phyloP scores from a whole-genome alignment of 2,329 filamentous ascomycete species.

The Botrytis fragariae region DNA sequence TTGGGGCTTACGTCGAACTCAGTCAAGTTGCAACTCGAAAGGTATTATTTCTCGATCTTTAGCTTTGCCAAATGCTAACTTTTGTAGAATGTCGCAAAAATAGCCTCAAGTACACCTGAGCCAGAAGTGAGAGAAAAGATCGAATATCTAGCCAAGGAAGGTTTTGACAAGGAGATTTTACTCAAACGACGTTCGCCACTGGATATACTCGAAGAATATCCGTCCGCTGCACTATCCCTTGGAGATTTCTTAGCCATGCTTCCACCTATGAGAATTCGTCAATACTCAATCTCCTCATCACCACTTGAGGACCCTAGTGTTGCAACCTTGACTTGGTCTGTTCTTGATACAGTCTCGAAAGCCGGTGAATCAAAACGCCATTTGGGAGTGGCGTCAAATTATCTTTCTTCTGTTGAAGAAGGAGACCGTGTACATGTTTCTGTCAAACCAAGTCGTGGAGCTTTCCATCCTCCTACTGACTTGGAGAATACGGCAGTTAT shows the following conservation, averaged over 20 bases:
- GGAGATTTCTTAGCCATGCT: constrained; percentile 68
- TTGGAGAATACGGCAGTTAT: constrained; percentile 37
- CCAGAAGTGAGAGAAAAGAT: constrained; percentile 45
- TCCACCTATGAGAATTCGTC: constrained; percentile 73
- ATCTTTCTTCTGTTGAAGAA: constrained; percentile 43
- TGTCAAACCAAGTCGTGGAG: constrained; percentile 43
- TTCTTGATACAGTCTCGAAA: constrained; percentile 49
- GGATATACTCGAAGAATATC: constrained; percentile 66
- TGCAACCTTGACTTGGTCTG: constrained; percentile 60
- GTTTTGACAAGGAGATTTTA: constrained; percentile 35
- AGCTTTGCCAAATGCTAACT: background rate
- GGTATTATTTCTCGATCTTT: constrained; percentile 24
- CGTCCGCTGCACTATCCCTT: constrained; percentile 59
- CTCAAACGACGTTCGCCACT: constrained; percentile 60
- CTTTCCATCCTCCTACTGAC: constrained; percentile 29
- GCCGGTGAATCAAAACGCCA: constrained; percentile 40
- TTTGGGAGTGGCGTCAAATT: constrained; percentile 49
- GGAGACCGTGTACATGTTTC: constrained; percentile 43
- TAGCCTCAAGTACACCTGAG: constrained; percentile 48
- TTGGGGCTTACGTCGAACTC: constrained; percentile 59
- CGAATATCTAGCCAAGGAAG: constrained; percentile 39
- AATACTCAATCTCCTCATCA: constrained; percentile 78
- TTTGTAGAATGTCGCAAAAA: constrained; percentile 44
- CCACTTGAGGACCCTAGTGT: constrained; percentile 64
- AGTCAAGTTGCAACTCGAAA: constrained; percentile 56